Evolutionary conservation across 2,329 filamentous ascomycete species (phyloP).

Genomic region (Fusarium siculi): DNA sequence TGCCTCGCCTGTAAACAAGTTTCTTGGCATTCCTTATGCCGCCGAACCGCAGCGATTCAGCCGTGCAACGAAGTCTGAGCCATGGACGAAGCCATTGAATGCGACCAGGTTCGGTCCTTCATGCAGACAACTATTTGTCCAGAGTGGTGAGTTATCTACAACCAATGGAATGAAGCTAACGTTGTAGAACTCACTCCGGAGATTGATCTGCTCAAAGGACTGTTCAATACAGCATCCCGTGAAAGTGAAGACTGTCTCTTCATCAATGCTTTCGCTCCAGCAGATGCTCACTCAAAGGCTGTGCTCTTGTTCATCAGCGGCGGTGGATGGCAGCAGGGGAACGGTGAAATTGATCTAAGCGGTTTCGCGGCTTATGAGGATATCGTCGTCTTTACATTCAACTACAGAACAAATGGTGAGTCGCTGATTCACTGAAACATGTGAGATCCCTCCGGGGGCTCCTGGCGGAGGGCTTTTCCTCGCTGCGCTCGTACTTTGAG

Average conservation of each 20-base stretch:
- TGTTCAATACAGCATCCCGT: slow-evolving; percentile 33
- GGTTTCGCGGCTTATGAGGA: slow-evolving; percentile 44
- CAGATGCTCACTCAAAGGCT: slow-evolving; percentile 4
- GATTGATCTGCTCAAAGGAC: slow-evolving; percentile 27
- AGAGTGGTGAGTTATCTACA: slow-evolving; percentile 18
- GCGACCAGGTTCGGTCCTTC: slow-evolving; percentile 27
- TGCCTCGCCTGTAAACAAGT: slow-evolving; percentile 32
- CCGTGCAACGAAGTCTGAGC: slow-evolving; percentile 9
- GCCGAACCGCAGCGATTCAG: slow-evolving; percentile 28
- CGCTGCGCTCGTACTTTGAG: too few relatives aligned
- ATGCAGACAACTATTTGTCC: slow-evolving; percentile 30
- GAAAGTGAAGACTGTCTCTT: slow-evolving; percentile 47
- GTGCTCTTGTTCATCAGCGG: slow-evolving; percentile 44
- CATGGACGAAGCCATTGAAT: slow-evolving; percentile 27
- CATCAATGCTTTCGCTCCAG: slow-evolving; percentile 44
- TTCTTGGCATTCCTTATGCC: slow-evolving; percentile 39
- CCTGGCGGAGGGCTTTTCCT: too few relatives aligned
- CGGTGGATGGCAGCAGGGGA: slow-evolving; percentile 41
- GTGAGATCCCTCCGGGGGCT: too few relatives aligned
- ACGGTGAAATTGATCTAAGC: slow-evolving; percentile 37
- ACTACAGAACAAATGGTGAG: slow-evolving; percentile 44
- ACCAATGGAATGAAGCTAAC: not conserved
- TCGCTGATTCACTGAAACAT: not conserved
- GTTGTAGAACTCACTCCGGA: slow-evolving; percentile 30
- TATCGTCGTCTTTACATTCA: slow-evolving; percentile 41